Conservation (phyloP, 495 filamentous ascomycete species). For the Immersiella caudata region DNA sequence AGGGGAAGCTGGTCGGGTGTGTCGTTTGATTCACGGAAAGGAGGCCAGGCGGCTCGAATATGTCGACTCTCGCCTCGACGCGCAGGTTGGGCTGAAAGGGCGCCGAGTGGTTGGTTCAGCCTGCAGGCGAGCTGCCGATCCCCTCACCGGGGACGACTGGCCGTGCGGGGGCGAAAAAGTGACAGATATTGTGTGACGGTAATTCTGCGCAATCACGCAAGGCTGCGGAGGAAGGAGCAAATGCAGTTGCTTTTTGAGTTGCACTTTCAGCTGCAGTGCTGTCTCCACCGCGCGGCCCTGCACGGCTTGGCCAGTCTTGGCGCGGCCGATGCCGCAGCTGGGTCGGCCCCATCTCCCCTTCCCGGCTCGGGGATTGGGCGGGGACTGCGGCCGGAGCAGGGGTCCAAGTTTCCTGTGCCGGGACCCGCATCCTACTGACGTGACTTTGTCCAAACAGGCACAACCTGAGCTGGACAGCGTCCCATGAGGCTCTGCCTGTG, state of each 20-base stretch:
- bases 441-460: no score
- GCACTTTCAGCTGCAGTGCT: not conserved
- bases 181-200: not conserved
- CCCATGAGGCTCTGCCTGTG: not conserved
- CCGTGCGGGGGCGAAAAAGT: constrained; percentile 4
- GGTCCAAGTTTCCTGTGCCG: not conserved
- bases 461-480: constrained; percentile 1
- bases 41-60: not conserved
- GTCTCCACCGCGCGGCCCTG: not conserved
- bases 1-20: not conserved
- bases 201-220: constrained; percentile 3
- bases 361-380: not conserved
- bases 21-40: constrained; percentile 5
- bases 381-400: not conserved
- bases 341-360: not conserved
- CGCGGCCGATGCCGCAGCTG: constrained; percentile 8
- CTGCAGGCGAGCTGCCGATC: constrained; percentile 6
- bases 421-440: constrained; percentile 3
- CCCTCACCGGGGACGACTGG: not conserved
- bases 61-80: not conserved
- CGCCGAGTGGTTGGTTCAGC: constrained; percentile 8
- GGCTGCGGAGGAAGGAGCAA: not conserved
- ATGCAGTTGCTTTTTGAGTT: no score
- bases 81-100: constrained; percentile 9
- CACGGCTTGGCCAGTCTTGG: constrained; percentile 3